Percentiles rank a stretch among this genome's conserved stretches.
Conservation (phyloP, 1,284 basidiomycete species). For the Moesziomyces parantarcticus region DNA sequence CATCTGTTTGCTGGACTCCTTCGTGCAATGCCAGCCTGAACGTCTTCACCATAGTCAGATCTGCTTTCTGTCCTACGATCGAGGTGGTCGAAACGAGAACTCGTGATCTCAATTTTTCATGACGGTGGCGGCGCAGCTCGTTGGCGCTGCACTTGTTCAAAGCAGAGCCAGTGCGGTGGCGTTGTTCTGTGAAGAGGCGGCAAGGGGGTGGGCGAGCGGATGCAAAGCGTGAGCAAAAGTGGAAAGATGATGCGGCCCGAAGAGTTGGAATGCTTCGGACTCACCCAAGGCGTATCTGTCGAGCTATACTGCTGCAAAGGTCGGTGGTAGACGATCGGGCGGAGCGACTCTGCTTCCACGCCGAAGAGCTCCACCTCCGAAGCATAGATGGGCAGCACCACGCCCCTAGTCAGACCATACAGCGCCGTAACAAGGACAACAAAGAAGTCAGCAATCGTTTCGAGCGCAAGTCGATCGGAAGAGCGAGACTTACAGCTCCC, state of each 20-base stretch:
- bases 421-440: no score
- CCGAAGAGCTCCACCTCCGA: conserved; percentile 37
- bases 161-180: conserved; percentile 3
- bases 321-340: conserved; percentile 51
- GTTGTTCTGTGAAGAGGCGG: conserved; percentile 8
- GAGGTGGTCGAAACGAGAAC: no score
- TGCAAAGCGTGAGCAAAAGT: not conserved
- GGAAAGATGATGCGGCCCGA: no score
- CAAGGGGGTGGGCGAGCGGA: no score
- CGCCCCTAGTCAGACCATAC: conserved; percentile 19
- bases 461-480: no score
- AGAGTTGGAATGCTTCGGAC: not conserved
- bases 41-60: no score
- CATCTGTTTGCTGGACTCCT: no score
- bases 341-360: conserved; percentile 24
- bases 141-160: not conserved
- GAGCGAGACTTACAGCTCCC: conserved; percentile 52
- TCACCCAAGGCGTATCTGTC: conserved; percentile 54
- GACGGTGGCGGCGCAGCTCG: no score
- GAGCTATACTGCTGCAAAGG: conserved; percentile 42
- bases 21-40: no score
- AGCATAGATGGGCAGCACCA: conserved; percentile 52
- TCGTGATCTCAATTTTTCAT: no score
- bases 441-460: not conserved
- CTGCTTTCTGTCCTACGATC: no score